phyloP scores from a whole-genome alignment of 306 rosid species.

The Cucurbita ficifolia region DNA sequence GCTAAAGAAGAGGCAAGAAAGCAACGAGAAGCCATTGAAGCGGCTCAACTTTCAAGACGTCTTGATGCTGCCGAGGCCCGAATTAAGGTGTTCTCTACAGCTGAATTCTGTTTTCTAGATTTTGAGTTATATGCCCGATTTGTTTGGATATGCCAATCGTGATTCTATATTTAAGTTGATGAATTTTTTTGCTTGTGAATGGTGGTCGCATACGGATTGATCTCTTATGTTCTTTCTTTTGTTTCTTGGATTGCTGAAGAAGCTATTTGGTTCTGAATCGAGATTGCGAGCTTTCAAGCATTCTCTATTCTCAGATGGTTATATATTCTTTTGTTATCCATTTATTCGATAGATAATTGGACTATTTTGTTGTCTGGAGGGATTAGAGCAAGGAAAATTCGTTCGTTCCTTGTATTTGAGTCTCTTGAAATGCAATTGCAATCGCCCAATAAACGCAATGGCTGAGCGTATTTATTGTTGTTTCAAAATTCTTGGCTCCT shows the following conservation, averaged over 20 bases:
- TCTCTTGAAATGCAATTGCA: background rate
- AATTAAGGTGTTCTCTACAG: constrained; percentile 40
- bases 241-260: background rate
- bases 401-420: background rate
- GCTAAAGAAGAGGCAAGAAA: constrained; percentile 48
- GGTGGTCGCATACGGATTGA: background rate
- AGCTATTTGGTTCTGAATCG: background rate
- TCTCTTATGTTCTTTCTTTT: background rate
- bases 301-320: background rate
- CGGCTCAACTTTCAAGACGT: constrained; percentile 68
- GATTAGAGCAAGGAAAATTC: background rate
- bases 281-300: background rate
- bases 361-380: background rate
- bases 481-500: background rate
- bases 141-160: background rate
- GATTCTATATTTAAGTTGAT: background rate
- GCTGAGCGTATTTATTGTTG: background rate
- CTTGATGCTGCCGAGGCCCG: constrained; percentile 72
- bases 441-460: background rate
- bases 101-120: background rate
- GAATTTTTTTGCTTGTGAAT: background rate
- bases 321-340: background rate
- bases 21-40: constrained; percentile 80
- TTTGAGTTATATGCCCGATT: background rate
- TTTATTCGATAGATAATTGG: background rate